These are phyloP conservation scores for Calonectria pseudoreteaudii DNA, from an alignment of 2,329 filamentous ascomycete genomes.

Conservation along the genomic window DNA sequence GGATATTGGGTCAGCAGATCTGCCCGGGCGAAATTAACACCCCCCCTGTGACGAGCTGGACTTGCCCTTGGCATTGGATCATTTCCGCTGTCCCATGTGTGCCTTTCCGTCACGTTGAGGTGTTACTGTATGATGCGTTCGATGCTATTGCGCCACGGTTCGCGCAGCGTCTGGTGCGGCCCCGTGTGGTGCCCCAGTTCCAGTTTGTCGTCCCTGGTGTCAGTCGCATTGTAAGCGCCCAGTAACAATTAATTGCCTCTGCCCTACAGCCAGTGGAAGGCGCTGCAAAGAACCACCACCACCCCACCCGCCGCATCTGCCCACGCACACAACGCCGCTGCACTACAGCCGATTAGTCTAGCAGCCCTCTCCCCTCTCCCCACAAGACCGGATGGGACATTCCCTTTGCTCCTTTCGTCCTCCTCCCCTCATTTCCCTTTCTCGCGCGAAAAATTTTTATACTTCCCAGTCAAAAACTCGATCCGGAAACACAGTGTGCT, in stretches of 20 bases:
- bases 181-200: background rate
- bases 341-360: constrained; percentile 19
- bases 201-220: background rate
- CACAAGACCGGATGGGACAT: constrained; percentile 17
- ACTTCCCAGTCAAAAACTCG: constrained; percentile 30
- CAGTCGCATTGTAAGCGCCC: constrained; percentile 9
- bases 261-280: constrained; percentile 18
- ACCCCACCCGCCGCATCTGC: constrained; percentile 6
- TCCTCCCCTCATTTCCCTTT: constrained; percentile 41
- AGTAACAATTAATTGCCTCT: constrained; percentile 10
- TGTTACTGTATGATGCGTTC: background rate
- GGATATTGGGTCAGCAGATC: constrained; percentile 10
- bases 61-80: background rate
- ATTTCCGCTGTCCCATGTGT: background rate
- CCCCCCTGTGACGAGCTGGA: background rate
- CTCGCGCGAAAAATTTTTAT: constrained; percentile 39
- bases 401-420: constrained; percentile 22
- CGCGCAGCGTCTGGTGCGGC: background rate
- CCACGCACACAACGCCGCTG: constrained; percentile 15
- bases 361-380: constrained; percentile 22
- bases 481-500: constrained; percentile 20
- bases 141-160: background rate
- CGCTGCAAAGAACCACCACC: constrained; percentile 17
- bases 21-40: background rate
- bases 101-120: background rate